A percentile compares a stretch with the other conserved stretches of the same genome.
Evolutionary conservation across 805 yeast species (phyloP).

Genomic region (Lachancea quebecensis): DNA sequence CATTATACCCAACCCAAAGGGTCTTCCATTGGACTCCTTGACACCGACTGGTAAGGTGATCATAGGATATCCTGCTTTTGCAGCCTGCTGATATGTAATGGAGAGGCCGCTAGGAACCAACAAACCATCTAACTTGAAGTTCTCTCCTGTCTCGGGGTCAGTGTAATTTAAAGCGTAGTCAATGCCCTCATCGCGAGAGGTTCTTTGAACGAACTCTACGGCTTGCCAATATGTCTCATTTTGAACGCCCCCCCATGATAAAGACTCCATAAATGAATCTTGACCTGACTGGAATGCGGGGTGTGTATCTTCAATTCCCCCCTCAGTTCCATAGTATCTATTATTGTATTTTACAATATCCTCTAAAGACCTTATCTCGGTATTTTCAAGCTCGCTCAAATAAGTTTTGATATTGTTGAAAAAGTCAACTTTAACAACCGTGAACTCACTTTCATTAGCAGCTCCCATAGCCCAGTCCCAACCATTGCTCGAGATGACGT

Average conservation of each 20-base stretch:
- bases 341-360: conserved; percentile 26
- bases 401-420: conserved; percentile 24
- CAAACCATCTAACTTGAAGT: conserved; percentile 22
- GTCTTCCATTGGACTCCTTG: conserved; percentile 18
- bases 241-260: conserved; percentile 24
- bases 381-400: conserved; percentile 21
- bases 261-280: conserved; percentile 24
- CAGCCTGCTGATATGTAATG: conserved; percentile 28
- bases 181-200: conserved; percentile 29
- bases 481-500: conserved; percentile 25
- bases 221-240: conserved; percentile 29
- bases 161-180: conserved; percentile 28
- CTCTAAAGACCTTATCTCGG: conserved; percentile 21
- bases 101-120: conserved; percentile 20
- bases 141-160: conserved; percentile 21
- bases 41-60: conserved; percentile 24
- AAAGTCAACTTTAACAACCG: conserved; percentile 28
- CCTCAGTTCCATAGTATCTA: conserved; percentile 23
- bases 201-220: conserved; percentile 24
- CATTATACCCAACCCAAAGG: conserved; percentile 27
- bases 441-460: conserved; percentile 27
- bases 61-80: conserved; percentile 29
- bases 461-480: conserved; percentile 30
- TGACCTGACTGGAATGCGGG: conserved; percentile 29
- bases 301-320: conserved; percentile 17